Conservation (phyloP, 2,329 filamentous ascomycete genomes). For the Venturiaceae sp. region DNA sequence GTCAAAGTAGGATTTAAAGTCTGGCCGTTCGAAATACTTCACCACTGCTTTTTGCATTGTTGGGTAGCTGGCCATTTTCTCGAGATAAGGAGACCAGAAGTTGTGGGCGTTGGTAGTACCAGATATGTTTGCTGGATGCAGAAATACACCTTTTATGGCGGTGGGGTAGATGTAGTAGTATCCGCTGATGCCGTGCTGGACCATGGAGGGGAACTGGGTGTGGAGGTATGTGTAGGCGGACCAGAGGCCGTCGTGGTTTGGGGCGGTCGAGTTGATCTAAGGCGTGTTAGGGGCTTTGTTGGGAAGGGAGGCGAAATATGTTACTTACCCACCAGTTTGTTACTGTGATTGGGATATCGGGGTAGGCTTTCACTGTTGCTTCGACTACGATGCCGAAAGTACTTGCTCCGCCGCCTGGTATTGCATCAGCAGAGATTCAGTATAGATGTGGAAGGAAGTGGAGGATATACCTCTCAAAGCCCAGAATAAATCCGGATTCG, state of each 20-base stretch:
- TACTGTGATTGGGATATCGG: background rate
- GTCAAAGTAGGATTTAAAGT: background rate
- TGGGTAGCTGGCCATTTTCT: background rate
- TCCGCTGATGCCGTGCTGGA: background rate
- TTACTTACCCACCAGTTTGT: background rate
- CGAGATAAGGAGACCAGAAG: background rate
- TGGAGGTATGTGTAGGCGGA: slow-evolving; percentile 3
- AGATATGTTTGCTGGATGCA: background rate
- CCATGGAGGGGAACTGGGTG: background rate
- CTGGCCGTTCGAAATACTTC: background rate
- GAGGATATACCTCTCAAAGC: slow-evolving; percentile 4
- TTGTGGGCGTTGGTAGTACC: background rate
- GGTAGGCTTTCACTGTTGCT: slow-evolving; percentile 22
- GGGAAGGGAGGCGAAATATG: too few relatives aligned
- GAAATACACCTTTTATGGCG: background rate
- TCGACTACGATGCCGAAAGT: slow-evolving; percentile 21
- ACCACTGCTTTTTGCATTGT: background rate
- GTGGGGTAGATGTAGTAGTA: slow-evolving; percentile 6
- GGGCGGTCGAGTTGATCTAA: background rate
- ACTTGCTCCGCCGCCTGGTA: too few relatives aligned
- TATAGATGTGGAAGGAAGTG: background rate
- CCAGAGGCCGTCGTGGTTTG: background rate
- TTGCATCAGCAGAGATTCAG: too few relatives aligned
- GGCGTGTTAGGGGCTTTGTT: too few relatives aligned
- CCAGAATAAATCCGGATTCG: slow-evolving; percentile 9